phyloP scores from a whole-genome alignment of 208 protist genomes.

The Cochliopodium minus region DNA sequence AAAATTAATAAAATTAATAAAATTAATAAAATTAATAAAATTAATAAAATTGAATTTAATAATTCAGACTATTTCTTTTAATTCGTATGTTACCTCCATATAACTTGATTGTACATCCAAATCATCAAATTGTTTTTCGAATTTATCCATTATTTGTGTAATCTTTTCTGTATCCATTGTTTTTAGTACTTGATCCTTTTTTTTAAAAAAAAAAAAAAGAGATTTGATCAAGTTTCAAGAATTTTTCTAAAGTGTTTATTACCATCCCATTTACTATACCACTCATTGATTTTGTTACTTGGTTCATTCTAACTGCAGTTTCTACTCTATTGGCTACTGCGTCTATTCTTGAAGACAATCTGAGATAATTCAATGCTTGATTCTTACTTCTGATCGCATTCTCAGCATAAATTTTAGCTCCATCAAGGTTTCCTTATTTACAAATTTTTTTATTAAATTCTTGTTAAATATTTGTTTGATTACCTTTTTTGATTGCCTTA shows the following conservation, averaged over 20 bases:
- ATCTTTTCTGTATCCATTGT: conserved; percentile 26
- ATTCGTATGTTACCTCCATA: too few relatives aligned
- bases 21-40: too few relatives aligned
- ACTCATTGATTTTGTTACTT: conserved; percentile 76
- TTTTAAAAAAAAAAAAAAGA: too few relatives aligned
- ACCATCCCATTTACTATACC: conserved; percentile 75
- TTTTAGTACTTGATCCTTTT: conserved; percentile 21
- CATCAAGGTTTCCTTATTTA: too few relatives aligned
- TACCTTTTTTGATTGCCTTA: too few relatives aligned
- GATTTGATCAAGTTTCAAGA: too few relatives aligned
- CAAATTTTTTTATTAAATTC: too few relatives aligned
- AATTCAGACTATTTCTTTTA: too few relatives aligned
- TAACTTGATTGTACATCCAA: conserved; percentile 75
- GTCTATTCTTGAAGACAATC: conserved; percentile 77
- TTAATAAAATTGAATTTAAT: too few relatives aligned
- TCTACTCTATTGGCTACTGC: conserved; percentile 79
- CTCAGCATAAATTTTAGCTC: conserved; percentile 93
- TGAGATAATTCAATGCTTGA: conserved; percentile 80
- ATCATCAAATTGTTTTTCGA: conserved; percentile 89
- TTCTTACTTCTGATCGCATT: conserved; percentile 93
- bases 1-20: too few relatives aligned
- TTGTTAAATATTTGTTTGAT: too few relatives aligned
- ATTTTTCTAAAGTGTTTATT: too few relatives aligned
- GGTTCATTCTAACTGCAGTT: conserved; percentile 73
- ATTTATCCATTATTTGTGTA: conserved; percentile 76